These are phyloP conservation scores for Gynostemma pentaphyllum DNA, from an alignment of 306 rosid species.

Conservation along the genomic window DNA sequence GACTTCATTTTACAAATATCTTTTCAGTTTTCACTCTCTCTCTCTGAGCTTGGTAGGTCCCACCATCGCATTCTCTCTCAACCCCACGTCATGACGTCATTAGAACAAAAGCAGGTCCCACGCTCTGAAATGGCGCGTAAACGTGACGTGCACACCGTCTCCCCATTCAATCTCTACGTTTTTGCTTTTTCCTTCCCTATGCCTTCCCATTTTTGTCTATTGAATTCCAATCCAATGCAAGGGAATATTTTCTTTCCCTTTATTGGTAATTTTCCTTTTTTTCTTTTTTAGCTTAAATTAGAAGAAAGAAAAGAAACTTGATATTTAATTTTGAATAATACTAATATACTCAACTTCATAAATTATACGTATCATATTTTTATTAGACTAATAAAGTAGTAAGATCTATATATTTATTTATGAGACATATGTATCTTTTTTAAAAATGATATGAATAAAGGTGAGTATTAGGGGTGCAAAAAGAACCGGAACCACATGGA, in stretches of 20 bases:
- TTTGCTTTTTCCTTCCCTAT: not conserved
- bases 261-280: not conserved
- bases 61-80: constrained; percentile 4
- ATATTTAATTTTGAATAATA: too few species aligned
- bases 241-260: not conserved
- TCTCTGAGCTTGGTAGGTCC: not conserved
- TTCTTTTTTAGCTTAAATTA: not conserved
- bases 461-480: too few species aligned
- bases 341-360: too few species aligned
- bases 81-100: constrained; percentile 16
- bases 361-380: too few species aligned
- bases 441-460: too few species aligned
- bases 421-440: too few species aligned
- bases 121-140: constrained; percentile 45
- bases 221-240: too few species aligned
- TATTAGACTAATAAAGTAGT: too few species aligned
- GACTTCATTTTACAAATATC: constrained; percentile 4
- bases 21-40: not conserved
- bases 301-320: not conserved
- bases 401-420: too few species aligned
- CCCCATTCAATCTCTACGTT: not conserved
- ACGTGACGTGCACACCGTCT: constrained; percentile 40
- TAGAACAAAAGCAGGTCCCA: constrained; percentile 23
- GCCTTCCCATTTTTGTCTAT: too few species aligned
- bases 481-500: too few species aligned